Evolutionary conservation across 2,329 filamentous ascomycete genomes (phyloP), one percentile per base, ranked within the genome.

Genomic region (Claviceps sorghi): DNA sequence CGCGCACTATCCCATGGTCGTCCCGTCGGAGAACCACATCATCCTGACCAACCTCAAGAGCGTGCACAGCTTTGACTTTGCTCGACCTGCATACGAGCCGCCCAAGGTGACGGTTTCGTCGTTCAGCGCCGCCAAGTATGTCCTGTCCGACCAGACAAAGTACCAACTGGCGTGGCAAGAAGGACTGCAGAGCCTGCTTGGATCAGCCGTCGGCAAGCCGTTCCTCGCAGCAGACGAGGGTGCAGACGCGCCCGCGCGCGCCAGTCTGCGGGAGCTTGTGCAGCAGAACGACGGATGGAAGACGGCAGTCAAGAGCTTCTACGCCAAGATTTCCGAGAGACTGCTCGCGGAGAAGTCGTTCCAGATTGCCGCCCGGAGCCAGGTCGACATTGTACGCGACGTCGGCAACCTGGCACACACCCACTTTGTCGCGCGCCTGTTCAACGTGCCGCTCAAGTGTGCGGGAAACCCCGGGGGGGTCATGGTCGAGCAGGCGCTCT

Each of bases 1-100:
- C 57, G 87, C 85, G 0, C 86, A 90, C 62, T 89, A 84, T 62
- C 86, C 82, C n/a, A 80, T 80, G 77, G 68, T 71, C 2, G 81
- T 84, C 2, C 87, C 88, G 0, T 70, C 72, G 0, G 86, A 90
- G 62, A 93, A 88, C 65, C 68, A 75, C 53, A 79, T 77, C 56
- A 89, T 90, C 56, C 74, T 89, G 57, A 80, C 77, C 44, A 73
- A 80, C 47, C 72, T 93, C 5, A 78, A 79, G 52, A 79, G 84
- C 45, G 83, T 75, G 45, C 70, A 84, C 32, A 71, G 82, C 30
- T 94, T 90, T 67, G 80, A 78, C 63, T 93, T 81, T 60, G 76
- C 80, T 5, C 75, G 77, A 2, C 86, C 87, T 0, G 61, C 65
- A 0, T 72, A 67, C 54, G 72, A 71, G 2, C 68, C 74, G 0